A percentile compares a stretch with the other conserved stretches of the same genome.
These are phyloP conservation scores for Cryphonectria nitschkei DNA, from an alignment of 2,329 filamentous ascomycete species.

Conservation along the genomic window DNA sequence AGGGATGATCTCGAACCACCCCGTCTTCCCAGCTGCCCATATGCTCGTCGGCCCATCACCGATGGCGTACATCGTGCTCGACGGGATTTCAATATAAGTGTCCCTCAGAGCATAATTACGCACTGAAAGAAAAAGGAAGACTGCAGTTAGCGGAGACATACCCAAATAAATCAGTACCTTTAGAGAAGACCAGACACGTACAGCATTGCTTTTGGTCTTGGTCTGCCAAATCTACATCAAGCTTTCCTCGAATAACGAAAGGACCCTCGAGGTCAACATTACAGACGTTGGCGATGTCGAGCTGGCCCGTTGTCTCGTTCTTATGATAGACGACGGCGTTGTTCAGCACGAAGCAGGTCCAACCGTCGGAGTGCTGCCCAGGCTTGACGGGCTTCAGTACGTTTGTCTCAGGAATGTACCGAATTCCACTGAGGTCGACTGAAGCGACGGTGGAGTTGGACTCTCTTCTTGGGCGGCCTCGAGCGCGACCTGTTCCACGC, in stretches of 20 bases:
- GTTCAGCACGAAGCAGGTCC: conserved; percentile 64
- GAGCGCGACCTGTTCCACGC: conserved; percentile 25
- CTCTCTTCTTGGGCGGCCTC: conserved; percentile 42
- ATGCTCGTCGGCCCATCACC: conserved; percentile 58
- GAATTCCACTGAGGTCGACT: conserved; percentile 41
- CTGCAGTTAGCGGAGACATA: conserved; percentile 13
- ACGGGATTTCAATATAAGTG: conserved; percentile 58
- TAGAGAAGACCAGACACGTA: conserved; percentile 35
- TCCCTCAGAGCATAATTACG: conserved; percentile 38
- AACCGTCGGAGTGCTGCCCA: conserved; percentile 50
- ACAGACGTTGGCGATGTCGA: conserved; percentile 61
- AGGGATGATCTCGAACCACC: conserved; percentile 71
- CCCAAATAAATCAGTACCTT: background rate
- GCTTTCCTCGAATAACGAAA: conserved; percentile 61
- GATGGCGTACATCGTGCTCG: conserved; percentile 56
- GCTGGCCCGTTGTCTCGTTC: conserved; percentile 50
- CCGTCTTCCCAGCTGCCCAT: conserved; percentile 67
- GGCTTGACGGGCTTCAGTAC: conserved; percentile 42
- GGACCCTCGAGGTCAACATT: conserved; percentile 63
- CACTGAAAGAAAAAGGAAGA: conserved; percentile 35
- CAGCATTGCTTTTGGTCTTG: conserved; percentile 44
- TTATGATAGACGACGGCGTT: conserved; percentile 63
- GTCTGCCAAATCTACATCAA: conserved; percentile 52
- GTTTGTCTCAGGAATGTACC: conserved; percentile 40
- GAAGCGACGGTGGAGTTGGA: conserved; percentile 52